Conservation (phyloP, 148 eudicot genomes). For the Gaultheria prostrata region DNA sequence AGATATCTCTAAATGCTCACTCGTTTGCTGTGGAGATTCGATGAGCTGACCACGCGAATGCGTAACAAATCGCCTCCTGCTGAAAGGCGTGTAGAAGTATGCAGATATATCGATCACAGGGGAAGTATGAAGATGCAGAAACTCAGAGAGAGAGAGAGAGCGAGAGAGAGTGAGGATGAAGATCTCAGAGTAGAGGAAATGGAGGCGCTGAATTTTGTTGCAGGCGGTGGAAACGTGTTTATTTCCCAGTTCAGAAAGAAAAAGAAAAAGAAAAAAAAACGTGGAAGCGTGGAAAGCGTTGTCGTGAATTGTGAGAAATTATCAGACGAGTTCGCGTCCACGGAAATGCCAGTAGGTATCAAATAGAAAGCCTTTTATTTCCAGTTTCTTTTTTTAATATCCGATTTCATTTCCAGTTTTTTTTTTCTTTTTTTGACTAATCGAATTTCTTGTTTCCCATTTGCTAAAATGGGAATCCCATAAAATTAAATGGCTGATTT, state of each 20-base stretch:
- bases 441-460: no score
- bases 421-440: no score
- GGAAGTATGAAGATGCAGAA: neutral
- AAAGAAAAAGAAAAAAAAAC: no score
- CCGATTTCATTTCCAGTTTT: no score
- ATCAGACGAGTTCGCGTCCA: neutral
- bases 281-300: neutral
- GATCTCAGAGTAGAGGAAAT: neutral
- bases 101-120: neutral
- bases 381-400: no score
- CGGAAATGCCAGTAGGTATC: neutral
- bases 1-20: neutral
- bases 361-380: no score
- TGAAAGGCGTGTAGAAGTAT: neutral
- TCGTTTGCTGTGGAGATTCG: slow-evolving; percentile 1
- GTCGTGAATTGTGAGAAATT: neutral
- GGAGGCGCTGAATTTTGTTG: neutral
- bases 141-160: neutral
- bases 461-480: no score
- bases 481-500: no score
- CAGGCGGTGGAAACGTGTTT: neutral
- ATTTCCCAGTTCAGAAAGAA: no score
- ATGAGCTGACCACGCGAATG: neutral
- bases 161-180: neutral
- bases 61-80: neutral